A percentile compares a stretch with the other conserved stretches of the same genome.
Conservation (phyloP, 2,329 filamentous ascomycete genomes). For the Didymella glomerata region DNA sequence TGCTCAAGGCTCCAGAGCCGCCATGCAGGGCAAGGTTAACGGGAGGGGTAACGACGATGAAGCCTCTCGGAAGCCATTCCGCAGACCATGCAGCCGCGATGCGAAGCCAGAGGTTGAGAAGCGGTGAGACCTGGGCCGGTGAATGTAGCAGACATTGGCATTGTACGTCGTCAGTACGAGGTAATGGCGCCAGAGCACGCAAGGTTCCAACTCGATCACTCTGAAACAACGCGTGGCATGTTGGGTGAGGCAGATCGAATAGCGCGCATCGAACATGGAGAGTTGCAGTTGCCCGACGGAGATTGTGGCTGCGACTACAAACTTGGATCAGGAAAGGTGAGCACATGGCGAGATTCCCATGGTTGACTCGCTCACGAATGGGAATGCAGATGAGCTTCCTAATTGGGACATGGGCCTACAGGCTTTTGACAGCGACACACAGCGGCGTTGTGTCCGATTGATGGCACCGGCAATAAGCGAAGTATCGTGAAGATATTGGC, state of each 20-base stretch:
- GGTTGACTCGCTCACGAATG: slow-evolving; percentile 27
- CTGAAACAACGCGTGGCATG: slow-evolving; percentile 29
- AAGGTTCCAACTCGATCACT: slow-evolving; percentile 28
- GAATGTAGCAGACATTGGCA: slow-evolving; percentile 26
- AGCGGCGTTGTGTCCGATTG: slow-evolving; percentile 8
- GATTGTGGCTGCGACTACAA: slow-evolving; percentile 9
- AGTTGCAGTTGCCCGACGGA: slow-evolving; percentile 11
- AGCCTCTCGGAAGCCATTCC: slow-evolving; percentile 7
- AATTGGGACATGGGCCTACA: slow-evolving; percentile 16
- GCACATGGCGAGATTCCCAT: slow-evolving; percentile 10
- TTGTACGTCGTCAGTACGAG: slow-evolving; percentile 24
- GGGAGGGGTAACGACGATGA: slow-evolving; percentile 3
- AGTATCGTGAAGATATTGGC: slow-evolving; percentile 34
- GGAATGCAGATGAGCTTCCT: slow-evolving; percentile 32
- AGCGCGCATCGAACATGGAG: background rate
- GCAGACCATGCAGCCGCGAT: slow-evolving; percentile 1
- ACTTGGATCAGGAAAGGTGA: slow-evolving; percentile 16
- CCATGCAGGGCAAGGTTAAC: slow-evolving; percentile 23
- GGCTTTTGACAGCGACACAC: background rate
- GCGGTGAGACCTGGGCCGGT: slow-evolving; percentile 20
- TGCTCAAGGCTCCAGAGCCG: slow-evolving; percentile 19
- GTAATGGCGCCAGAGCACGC: slow-evolving; percentile 29
- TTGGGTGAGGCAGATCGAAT: slow-evolving; percentile 17
- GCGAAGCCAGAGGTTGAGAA: slow-evolving; percentile 2
- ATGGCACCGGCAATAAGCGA: slow-evolving; percentile 34